These are phyloP conservation scores for Scopulariopsis brevicaulis DNA, from an alignment of 2,329 filamentous ascomycete genomes.

Conservation along the genomic window DNA sequence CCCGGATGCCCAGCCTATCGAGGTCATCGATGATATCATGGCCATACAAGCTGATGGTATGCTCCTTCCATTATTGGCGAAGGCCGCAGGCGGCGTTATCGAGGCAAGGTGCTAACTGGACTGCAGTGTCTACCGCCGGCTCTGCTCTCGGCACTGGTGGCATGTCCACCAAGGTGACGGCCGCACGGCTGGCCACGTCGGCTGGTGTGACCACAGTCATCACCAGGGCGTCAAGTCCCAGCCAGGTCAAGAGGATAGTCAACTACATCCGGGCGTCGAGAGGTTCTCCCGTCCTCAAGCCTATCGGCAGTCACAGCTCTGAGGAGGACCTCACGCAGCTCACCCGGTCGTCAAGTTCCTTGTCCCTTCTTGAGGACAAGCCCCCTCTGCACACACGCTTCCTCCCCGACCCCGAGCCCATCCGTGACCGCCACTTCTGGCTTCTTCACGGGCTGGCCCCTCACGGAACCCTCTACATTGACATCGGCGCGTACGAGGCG, in stretches of 20 bases:
- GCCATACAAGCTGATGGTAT: constrained; percentile 69
- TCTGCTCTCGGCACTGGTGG: constrained; percentile 86
- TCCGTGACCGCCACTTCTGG: constrained; percentile 95
- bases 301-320: constrained; percentile 6
- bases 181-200: constrained; percentile 81
- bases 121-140: constrained; percentile 70
- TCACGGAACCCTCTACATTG: constrained; percentile 86
- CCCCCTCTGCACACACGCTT: constrained; percentile 85
- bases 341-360: constrained; percentile 28
- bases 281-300: constrained; percentile 14
- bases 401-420: constrained; percentile 70
- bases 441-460: constrained; percentile 84
- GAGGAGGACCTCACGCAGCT: constrained; percentile 13
- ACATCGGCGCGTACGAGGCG: constrained; percentile 75
- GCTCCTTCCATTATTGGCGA: constrained; percentile 7
- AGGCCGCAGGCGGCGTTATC: neutral
- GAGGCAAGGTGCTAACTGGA: constrained; percentile 8
- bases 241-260: constrained; percentile 83
- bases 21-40: constrained; percentile 83
- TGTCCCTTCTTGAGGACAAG: constrained; percentile 23
- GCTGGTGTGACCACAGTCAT: constrained; percentile 95
- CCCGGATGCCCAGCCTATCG: constrained; percentile 78
- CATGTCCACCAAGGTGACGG: constrained; percentile 96
- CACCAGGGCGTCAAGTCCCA: constrained; percentile 83
- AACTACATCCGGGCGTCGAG: constrained; percentile 56